phyloP scores from a whole-genome alignment of 2,329 filamentous ascomycete species.

The Colletotrichum viniferum region DNA sequence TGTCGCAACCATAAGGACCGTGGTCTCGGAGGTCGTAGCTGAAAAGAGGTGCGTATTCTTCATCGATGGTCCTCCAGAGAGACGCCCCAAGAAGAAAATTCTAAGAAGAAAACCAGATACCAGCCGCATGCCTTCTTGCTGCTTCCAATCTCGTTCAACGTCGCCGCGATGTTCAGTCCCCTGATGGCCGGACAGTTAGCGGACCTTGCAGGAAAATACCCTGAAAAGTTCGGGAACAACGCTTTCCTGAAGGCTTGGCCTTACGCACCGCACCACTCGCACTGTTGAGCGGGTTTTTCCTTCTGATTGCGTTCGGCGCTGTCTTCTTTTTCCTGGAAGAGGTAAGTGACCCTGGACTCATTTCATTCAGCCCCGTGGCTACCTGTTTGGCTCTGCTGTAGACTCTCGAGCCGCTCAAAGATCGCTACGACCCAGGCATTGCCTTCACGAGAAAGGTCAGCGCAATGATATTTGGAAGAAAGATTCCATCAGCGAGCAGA shows the following conservation, averaged over 20 bases:
- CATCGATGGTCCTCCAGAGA: rapidly evolving
- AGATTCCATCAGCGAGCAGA: neutral
- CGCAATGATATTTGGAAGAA: neutral
- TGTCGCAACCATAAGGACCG: neutral
- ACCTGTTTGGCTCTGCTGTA: neutral
- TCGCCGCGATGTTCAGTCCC: neutral
- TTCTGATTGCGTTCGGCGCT: neutral
- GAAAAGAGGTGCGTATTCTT: neutral
- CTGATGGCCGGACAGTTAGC: neutral
- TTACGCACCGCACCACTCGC: neutral
- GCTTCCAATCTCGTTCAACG: neutral
- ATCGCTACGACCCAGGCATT: neutral
- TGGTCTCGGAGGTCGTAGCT: constrained; percentile 6
- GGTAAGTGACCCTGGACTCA: neutral
- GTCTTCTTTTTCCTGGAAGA: constrained; percentile 6
- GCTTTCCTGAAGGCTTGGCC: neutral
- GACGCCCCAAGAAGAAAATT: neutral
- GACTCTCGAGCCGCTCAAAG: neutral
- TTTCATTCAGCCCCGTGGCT: neutral
- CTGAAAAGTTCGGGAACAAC: neutral
- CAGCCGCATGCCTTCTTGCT: neutral
- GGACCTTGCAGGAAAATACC: constrained; percentile 1
- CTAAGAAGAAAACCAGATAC: neutral
- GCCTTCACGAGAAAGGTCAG: neutral
- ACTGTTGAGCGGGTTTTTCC: neutral